Conservation (phyloP, 2,329 filamentous ascomycete genomes). For the Aureobasidium zeae region DNA sequence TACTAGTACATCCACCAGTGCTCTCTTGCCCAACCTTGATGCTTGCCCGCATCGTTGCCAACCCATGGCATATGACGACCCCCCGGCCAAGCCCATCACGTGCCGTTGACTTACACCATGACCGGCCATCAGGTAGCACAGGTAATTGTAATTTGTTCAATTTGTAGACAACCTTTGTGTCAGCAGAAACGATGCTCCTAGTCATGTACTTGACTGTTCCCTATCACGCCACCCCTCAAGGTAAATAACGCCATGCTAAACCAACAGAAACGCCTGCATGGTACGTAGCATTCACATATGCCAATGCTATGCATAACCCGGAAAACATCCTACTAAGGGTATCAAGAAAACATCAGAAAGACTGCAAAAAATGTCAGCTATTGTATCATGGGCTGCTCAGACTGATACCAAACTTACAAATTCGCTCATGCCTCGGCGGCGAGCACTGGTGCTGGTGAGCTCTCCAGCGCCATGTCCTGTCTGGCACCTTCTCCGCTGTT, state of each 20-base stretch:
- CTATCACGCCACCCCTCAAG: constrained; percentile 8
- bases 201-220: too few species aligned
- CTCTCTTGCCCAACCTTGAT: too few species aligned
- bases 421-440: constrained; percentile 7
- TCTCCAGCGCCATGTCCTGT: constrained; percentile 26
- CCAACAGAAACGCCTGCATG: neutral
- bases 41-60: too few species aligned
- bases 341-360: neutral
- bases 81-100: too few species aligned
- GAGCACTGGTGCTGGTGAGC: constrained; percentile 29
- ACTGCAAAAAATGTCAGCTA: constrained; percentile 1
- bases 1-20: too few species aligned
- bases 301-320: neutral
- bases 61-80: too few species aligned
- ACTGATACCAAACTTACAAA: neutral
- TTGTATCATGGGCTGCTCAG: neutral
- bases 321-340: neutral
- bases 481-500: constrained; percentile 37
- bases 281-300: neutral
- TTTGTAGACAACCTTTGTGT: too few species aligned
- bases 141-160: too few species aligned
- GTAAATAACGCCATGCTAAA: constrained; percentile 6
- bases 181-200: too few species aligned
- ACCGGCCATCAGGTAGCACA: too few species aligned
- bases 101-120: too few species aligned